Evolutionary conservation across 805 yeast species (phyloP).

Genomic region (Cyberlindnera americana): DNA sequence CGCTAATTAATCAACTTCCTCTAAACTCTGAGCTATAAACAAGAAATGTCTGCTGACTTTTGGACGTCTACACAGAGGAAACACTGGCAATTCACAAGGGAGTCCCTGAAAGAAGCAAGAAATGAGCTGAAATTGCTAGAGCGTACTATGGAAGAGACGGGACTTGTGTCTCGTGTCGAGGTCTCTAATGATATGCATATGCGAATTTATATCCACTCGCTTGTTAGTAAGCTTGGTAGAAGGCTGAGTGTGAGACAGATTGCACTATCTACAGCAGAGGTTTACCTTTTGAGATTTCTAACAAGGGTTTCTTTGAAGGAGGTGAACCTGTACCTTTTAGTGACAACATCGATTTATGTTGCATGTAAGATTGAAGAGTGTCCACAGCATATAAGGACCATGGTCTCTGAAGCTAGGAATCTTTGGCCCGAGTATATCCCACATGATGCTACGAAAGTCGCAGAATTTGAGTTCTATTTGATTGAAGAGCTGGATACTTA

Average conservation of each 20-base stretch:
- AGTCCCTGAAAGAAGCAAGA: slow-evolving; percentile 45
- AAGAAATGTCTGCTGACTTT: slow-evolving; percentile 80
- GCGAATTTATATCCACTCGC: slow-evolving; percentile 75
- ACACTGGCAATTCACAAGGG: slow-evolving; percentile 77
- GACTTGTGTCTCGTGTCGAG: slow-evolving; percentile 38
- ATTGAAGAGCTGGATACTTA: slow-evolving; percentile 82
- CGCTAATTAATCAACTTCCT: no score
- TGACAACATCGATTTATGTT: slow-evolving; percentile 81
- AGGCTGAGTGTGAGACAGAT: slow-evolving; percentile 75
- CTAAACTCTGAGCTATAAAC: no score
- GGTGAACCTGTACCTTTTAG: slow-evolving; percentile 73
- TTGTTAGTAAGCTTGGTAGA: slow-evolving; percentile 74
- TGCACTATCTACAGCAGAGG: slow-evolving; percentile 85
- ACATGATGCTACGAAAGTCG: slow-evolving; percentile 83
- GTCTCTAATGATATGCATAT: slow-evolving; percentile 47
- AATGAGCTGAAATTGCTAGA: slow-evolving; percentile 38
- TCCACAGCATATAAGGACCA: slow-evolving; percentile 86
- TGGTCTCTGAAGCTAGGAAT: slow-evolving; percentile 79
- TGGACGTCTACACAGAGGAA: slow-evolving; percentile 82
- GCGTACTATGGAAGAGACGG: slow-evolving; percentile 36
- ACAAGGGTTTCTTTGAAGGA: slow-evolving; percentile 72
- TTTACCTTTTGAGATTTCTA: slow-evolving; percentile 75
- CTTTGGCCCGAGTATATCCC: slow-evolving; percentile 96
- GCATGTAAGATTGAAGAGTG: slow-evolving; percentile 95
- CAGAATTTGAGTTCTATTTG: slow-evolving; percentile 92